A percentile compares a stretch with the other conserved stretches of the same genome.
Evolutionary conservation across 345 rosid species (phyloP).

Genomic region (Arabidopsis thaliana): TAIR10.1 NC_003071.7:7321001-7321500

Average conservation of each 20-base stretch:
- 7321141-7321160: not conserved
- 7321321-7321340: conserved; percentile 48
- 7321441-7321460: conserved; percentile 71
- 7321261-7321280: not conserved
- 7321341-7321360: conserved; percentile 50
- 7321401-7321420: conserved; percentile 76
- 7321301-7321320: conserved; percentile 72
- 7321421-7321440: conserved; percentile 56
- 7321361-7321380: conserved; percentile 54
- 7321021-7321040: too few species aligned
- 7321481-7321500: conserved; percentile 65
- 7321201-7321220: conserved; percentile 3
- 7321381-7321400: conserved; percentile 66
- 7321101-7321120: not conserved
- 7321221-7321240: not conserved
- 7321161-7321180: not conserved
- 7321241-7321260: not conserved
- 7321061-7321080: not conserved
- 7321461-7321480: conserved; percentile 94
- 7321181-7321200: not conserved
- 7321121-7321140: not conserved
- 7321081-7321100: not conserved
- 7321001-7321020: too few species aligned
- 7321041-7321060: not conserved
- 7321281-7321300: not conserved